These are phyloP conservation scores for Sechiopsis laciniata DNA, from an alignment of 306 rosid genomes.

Conservation along the genomic window DNA sequence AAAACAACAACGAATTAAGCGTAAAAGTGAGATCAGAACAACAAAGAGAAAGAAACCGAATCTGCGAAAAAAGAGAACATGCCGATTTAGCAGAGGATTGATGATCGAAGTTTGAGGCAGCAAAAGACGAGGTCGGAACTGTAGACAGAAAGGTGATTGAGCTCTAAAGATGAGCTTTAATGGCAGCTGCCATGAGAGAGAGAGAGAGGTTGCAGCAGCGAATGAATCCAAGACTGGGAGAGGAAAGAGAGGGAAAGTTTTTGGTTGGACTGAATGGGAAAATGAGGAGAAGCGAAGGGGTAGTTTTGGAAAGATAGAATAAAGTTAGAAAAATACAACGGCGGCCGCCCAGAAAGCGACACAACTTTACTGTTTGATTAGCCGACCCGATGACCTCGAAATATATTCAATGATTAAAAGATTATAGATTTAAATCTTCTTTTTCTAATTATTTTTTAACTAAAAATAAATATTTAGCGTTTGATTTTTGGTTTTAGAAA, in stretches of 20 bases:
- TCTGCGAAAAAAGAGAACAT: not conserved
- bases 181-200: conserved; percentile 28
- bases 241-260: not conserved
- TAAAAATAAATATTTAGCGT: no score
- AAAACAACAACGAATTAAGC: not conserved
- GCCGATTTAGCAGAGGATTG: not conserved
- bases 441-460: no score
- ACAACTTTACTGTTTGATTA: no score
- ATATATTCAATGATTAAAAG: no score
- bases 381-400: no score
- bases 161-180: conserved; percentile 36
- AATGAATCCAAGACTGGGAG: conserved; percentile 11
- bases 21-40: conserved; percentile 37
- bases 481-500: no score
- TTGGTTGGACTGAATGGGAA: conserved; percentile 2
- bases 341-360: not conserved
- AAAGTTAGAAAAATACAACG: conserved; percentile 14
- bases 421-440: no score
- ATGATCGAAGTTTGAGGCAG: conserved; percentile 21
- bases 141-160: conserved; percentile 21
- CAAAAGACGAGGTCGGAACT: conserved; percentile 26
- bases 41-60: not conserved
- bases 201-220: conserved; percentile 1
- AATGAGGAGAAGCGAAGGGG: conserved; percentile 16
- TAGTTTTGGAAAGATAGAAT: conserved; percentile 11